Conservation (phyloP, 495 filamentous ascomycete genomes). For the Neurospora africana region DNA sequence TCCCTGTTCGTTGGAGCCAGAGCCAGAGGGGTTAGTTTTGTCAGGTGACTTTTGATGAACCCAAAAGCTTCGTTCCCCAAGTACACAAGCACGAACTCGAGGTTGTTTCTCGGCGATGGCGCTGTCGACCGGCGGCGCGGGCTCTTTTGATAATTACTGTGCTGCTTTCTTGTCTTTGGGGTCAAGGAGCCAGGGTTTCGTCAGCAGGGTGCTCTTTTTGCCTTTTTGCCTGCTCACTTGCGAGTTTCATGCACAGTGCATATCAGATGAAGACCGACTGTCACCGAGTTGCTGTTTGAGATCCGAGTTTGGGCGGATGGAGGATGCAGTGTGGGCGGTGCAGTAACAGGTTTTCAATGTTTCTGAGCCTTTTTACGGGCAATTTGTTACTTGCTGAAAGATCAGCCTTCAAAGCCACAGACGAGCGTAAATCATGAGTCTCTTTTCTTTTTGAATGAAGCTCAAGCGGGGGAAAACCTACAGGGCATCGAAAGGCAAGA, state of each 20-base stretch:
- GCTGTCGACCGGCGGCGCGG: neutral
- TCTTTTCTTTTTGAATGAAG: neutral
- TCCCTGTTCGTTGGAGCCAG: neutral
- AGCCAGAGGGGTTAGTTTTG: neutral
- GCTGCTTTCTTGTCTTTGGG: neutral
- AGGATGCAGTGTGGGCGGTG: neutral
- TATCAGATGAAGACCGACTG: neutral
- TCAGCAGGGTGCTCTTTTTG: slow-evolving; percentile 7
- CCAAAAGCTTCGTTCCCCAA: neutral
- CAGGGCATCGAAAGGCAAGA: neutral
- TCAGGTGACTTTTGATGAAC: neutral
- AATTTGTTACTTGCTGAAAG: neutral
- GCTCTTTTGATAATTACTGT: neutral
- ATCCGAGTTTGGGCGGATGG: neutral
- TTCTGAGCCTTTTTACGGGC: neutral
- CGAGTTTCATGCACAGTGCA: neutral
- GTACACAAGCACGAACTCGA: neutral
- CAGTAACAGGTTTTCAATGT: neutral
- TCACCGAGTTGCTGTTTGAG: neutral
- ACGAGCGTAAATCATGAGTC: neutral
- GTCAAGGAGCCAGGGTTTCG: slow-evolving; percentile 6
- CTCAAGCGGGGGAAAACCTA: neutral
- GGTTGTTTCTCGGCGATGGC: neutral
- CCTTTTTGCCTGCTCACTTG: neutral
- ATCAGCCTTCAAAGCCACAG: neutral